Base-by-base conservation (phyloP, 2,329 filamentous ascomycete genomes). In the Didymellaceae sp. region DNA sequence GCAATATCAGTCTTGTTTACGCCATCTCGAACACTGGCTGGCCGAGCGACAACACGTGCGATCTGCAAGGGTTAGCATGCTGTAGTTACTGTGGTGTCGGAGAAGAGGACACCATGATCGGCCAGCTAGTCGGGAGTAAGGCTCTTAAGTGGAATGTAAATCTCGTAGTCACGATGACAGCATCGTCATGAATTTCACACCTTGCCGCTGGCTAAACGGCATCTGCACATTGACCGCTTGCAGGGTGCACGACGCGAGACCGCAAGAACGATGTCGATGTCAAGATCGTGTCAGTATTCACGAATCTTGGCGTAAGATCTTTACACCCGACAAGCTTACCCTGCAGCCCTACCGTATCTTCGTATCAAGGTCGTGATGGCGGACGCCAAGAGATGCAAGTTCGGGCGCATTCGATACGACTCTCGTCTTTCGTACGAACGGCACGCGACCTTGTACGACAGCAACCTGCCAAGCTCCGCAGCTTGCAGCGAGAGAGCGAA, bases 31-130 rank as follows among this genome's bases (percentile, higher is more conserved):
- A 26, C 26, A 41, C 35, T 46, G 46, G 32, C 34, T 42, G 41
- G 16, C 17, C 35, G 14, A 52, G 24, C 42, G 48, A 45, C 48
- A 41, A 35, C 37, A 38, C 40, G 41, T 5, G 25, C 22, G 21
- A 42, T 33, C 42, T 52, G 48, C 48, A 52, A 46, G 43, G 47
- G 48, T 37, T 26, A 46, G 37, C 32, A 45, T 35, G 48, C 41
- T 20, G 31, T 35, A 14, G 48, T 43, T 5, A 20, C 38, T 50
- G 33, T 43, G 2, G 32, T 24, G 26, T 46, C 48, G 48, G 48
- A 52, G 42, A 38, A 37, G 21, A 4, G 14, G 31, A 42, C 38
- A 13, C 13, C 11, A n/a, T 38, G 48, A 52, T 52, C 46, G 42
- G 48, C 24, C 20, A 16, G 14, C 11, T 38, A 25, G 25, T 46